Percentiles rank a stretch among this genome's conserved stretches.
These are phyloP conservation scores for Backusella westeae DNA, from an alignment of 192 early-diverging fungal species.

Conservation along the genomic window DNA sequence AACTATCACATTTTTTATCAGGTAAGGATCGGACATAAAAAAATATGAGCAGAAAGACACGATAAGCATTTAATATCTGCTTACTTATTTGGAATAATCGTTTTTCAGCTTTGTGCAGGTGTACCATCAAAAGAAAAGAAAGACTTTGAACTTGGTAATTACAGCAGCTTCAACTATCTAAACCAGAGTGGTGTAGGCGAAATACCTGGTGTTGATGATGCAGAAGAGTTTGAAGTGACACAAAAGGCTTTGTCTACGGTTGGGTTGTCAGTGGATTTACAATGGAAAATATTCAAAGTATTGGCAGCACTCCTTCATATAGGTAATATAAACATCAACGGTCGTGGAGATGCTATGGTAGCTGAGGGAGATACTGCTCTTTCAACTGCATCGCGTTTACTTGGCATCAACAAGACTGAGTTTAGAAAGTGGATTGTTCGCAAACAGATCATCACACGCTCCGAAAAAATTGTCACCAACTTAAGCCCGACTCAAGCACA, in stretches of 20 bases:
- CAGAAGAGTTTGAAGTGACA: slow-evolving; percentile 87
- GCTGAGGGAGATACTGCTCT: slow-evolving; percentile 77
- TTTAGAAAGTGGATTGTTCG: slow-evolving; percentile 97
- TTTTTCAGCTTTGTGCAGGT: slow-evolving; percentile 75
- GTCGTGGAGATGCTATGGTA: slow-evolving; percentile 66
- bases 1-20: slow-evolving; percentile 99
- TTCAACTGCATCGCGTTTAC: slow-evolving; percentile 58
- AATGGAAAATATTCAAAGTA: slow-evolving; percentile 88
- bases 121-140: slow-evolving; percentile 78
- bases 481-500: slow-evolving; percentile 72
- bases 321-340: slow-evolving; percentile 90
- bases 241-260: slow-evolving; percentile 83
- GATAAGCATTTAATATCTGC: not conserved
- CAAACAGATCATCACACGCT: slow-evolving; percentile 89
- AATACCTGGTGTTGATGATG: slow-evolving; percentile 90
- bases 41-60: not conserved
- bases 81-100: not conserved
- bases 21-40: slow-evolving; percentile 21
- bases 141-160: slow-evolving; percentile 72
- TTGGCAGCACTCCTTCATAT: slow-evolving; percentile 94
- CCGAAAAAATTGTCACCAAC: slow-evolving; percentile 90
- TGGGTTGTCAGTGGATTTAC: slow-evolving; percentile 76
- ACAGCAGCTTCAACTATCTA: slow-evolving; percentile 79
- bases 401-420: slow-evolving; percentile 73
- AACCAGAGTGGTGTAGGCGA: slow-evolving; percentile 79